Conservation (phyloP, 2,329 filamentous ascomycete species). For the Colletotrichum siamense region DNA sequence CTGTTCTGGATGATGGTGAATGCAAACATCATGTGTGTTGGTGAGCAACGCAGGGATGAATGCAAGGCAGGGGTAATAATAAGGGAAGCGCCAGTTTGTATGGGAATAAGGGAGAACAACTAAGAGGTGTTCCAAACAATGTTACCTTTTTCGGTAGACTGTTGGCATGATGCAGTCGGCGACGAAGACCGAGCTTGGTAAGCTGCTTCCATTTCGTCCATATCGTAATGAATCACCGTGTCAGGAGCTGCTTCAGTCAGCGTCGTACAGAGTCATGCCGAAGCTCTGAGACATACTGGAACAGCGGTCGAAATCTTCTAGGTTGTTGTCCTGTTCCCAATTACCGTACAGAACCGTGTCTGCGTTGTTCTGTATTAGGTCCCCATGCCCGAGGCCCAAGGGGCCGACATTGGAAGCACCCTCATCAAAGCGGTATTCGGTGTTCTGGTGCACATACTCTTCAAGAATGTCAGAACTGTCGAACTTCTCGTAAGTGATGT, state of each 20-base stretch:
- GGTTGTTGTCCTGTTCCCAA: slow-evolving; percentile 20
- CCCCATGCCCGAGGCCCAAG: not conserved
- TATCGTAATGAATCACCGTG: slow-evolving; percentile 4
- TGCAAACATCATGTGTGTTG: not conserved
- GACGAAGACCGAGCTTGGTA: not conserved
- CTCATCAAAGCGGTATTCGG: not conserved
- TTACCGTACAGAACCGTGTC: slow-evolving; percentile 16
- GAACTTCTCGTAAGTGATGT: not conserved
- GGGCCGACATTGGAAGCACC: slow-evolving; percentile 13
- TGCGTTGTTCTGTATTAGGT: not conserved
- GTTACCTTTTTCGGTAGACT: not conserved
- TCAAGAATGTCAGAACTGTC: not conserved
- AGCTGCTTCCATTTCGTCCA: not conserved
- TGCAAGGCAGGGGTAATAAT: not conserved
- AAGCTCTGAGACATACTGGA: not conserved
- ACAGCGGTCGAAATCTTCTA: slow-evolving; percentile 1
- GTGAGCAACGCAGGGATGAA: not conserved
- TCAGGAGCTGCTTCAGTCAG: slow-evolving; percentile 1
- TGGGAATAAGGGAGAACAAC: not conserved
- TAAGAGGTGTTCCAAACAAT: not conserved
- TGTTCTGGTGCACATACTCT: not conserved
- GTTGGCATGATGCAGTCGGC: not conserved
- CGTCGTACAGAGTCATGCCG: not conserved
- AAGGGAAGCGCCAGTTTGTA: not conserved
- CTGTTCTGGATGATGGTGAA: not conserved